phyloP scores from a whole-genome alignment of 1,284 basidiomycete genomes.

The Amylostereum areolatum region DNA sequence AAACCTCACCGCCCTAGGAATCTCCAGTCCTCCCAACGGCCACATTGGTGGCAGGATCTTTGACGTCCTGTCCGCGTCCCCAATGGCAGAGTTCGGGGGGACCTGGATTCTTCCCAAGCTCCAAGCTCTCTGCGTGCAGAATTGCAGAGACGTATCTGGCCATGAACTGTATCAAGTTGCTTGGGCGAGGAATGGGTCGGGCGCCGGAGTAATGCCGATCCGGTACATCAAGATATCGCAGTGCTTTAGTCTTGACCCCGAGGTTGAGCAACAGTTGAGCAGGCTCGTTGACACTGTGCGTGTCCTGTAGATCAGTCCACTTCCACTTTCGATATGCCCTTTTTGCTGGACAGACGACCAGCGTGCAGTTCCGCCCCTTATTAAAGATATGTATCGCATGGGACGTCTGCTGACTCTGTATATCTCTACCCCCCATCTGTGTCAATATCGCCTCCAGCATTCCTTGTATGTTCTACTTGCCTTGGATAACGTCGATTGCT shows the following conservation, averaged over 20 bases:
- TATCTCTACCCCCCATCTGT: too few species aligned
- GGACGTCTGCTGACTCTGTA: too few species aligned
- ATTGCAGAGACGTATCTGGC: conserved; percentile 25
- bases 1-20: conserved; percentile 23
- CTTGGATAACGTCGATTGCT: too few species aligned
- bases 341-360: too few species aligned
- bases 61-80: conserved; percentile 21
- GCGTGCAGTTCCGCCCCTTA: too few species aligned
- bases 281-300: conserved; percentile 18
- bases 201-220: conserved; percentile 14
- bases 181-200: conserved; percentile 16
- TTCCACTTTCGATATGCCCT: too few species aligned
- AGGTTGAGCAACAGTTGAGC: conserved; percentile 19
- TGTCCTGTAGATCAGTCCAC: background rate
- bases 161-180: conserved; percentile 26
- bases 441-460: too few species aligned
- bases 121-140: conserved; percentile 23
- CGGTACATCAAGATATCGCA: conserved; percentile 20
- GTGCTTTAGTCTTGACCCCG: conserved; percentile 20
- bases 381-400: too few species aligned
- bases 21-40: conserved; percentile 22
- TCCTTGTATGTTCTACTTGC: too few species aligned
- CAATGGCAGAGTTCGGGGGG: conserved; percentile 7
- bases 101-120: conserved; percentile 26
- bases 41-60: conserved; percentile 23